Conservation (phyloP, 163 green algal species). For the Scenedesmus sp. region DNA sequence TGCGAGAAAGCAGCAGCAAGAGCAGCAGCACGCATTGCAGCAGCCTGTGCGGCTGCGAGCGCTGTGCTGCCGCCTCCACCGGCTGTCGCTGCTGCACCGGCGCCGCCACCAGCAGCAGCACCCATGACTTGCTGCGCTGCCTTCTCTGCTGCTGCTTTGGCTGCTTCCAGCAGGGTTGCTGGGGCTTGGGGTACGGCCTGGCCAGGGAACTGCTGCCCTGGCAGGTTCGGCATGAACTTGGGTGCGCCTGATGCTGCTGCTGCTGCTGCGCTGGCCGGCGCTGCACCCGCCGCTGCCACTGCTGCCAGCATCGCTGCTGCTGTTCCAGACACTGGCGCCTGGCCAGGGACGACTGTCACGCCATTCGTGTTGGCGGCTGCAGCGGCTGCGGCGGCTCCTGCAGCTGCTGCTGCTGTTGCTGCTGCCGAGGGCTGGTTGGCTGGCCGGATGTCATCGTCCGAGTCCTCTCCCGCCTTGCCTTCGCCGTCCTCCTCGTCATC, state of each 20-base stretch:
- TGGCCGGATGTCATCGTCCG: constrained; percentile 61
- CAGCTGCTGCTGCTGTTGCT: constrained; percentile 6
- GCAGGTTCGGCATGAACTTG: constrained; percentile 35
- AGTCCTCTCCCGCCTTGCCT: constrained; percentile 38
- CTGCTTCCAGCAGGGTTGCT: constrained; percentile 25
- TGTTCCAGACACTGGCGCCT: neutral
- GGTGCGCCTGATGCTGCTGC: neutral
- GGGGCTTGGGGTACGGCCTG: constrained; percentile 33
- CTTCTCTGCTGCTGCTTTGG: constrained; percentile 22
- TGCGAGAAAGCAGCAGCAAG: constrained; percentile 34
- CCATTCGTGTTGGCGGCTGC: constrained; percentile 11
- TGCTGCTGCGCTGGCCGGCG: neutral
- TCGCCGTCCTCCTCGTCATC: constrained; percentile 59
- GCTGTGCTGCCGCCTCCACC: neutral
- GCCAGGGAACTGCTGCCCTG: constrained; percentile 39
- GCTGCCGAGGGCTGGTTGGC: neutral
- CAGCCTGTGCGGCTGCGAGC: constrained; percentile 20
- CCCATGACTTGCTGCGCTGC: constrained; percentile 9
- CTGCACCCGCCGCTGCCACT: constrained; percentile 15
- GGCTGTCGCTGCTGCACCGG: neutral
- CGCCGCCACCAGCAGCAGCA: neutral
- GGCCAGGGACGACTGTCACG: too few species aligned
- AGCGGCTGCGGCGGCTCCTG: constrained; percentile 1
- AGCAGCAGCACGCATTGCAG: constrained; percentile 48
- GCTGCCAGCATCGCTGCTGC: neutral